Conservation (phyloP, 495 filamentous ascomycete genomes). For the Lophiostoma macrostomum region DNA sequence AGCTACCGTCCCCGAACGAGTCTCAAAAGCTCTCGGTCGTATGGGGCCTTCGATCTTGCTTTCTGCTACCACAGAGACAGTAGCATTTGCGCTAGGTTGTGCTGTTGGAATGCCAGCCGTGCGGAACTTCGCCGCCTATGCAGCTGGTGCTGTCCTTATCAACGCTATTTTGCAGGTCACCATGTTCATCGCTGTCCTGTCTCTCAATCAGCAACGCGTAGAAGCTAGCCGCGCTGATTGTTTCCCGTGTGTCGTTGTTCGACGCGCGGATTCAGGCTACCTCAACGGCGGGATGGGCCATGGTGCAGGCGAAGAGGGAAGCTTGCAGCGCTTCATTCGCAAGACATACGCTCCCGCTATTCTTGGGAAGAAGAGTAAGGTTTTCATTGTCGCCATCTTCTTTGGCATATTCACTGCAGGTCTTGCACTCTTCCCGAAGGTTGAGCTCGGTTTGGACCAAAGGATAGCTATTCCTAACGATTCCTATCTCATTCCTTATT, state of each 20-base stretch:
- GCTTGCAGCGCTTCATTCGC: conserved; percentile 78
- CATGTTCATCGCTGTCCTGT: conserved; percentile 89
- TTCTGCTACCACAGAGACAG: conserved; percentile 87
- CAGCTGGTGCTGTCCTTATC: conserved; percentile 93
- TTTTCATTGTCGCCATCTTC: conserved; percentile 71
- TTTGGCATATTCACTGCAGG: conserved; percentile 83
- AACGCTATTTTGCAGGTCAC: conserved; percentile 93
- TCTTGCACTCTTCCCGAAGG: conserved; percentile 75
- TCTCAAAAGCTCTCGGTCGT: conserved; percentile 79
- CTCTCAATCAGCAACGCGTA: conserved; percentile 83
- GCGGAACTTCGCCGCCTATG: conserved; percentile 93
- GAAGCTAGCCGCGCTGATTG: conserved; percentile 88
- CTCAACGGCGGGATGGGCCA: conserved; percentile 54
- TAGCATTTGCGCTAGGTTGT: conserved; percentile 86
- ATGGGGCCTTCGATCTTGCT: conserved; percentile 98
- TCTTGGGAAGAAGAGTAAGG: conserved; percentile 74
- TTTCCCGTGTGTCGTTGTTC: conserved; percentile 80
- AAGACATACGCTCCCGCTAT: conserved; percentile 82
- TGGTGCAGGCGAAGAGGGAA: conserved; percentile 72
- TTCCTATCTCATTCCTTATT: conserved; percentile 90
- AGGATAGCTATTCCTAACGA: conserved; percentile 88
- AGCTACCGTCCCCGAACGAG: conserved; percentile 75
- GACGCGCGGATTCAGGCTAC: conserved; percentile 55
- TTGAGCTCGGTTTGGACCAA: conserved; percentile 87
- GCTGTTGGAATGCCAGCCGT: conserved; percentile 97